Evolutionary conservation across 1,284 basidiomycete species (phyloP).

Genomic region (Rhodotorula glutinis): DNA sequence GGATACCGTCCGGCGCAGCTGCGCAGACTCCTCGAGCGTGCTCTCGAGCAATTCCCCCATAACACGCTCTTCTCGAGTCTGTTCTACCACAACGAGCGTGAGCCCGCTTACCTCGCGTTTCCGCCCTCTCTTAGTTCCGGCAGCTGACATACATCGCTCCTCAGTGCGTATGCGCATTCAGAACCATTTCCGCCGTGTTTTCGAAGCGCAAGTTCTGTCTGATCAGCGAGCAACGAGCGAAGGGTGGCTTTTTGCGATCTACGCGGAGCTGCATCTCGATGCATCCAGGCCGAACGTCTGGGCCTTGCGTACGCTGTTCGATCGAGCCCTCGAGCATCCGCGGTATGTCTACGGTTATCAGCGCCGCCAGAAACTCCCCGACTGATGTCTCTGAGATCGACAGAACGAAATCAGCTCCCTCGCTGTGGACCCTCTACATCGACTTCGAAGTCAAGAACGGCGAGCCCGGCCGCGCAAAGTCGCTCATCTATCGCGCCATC

Average conservation of each 20-base stretch:
- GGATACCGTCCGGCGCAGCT: slow-evolving; percentile 61
- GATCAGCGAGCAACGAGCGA: slow-evolving; percentile 58
- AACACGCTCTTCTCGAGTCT: slow-evolving; percentile 72
- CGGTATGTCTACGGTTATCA: slow-evolving; percentile 6
- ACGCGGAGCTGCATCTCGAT: slow-evolving; percentile 44
- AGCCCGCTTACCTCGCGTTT: slow-evolving; percentile 52
- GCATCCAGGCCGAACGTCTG: slow-evolving; percentile 33
- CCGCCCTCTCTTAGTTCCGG: slow-evolving; percentile 50
- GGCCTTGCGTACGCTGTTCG: slow-evolving; percentile 42
- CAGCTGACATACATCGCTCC: slow-evolving; percentile 33
- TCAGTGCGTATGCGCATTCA: slow-evolving; percentile 47
- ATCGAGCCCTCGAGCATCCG: slow-evolving; percentile 42
- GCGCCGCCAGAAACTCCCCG: background rate
- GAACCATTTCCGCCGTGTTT: slow-evolving; percentile 64
- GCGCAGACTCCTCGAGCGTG: slow-evolving; percentile 59
- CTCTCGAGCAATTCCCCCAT: slow-evolving; percentile 61
- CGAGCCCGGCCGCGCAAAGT: slow-evolving; percentile 65
- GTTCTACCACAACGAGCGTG: slow-evolving; percentile 73
- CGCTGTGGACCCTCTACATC: slow-evolving; percentile 74
- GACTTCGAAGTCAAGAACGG: slow-evolving; percentile 74
- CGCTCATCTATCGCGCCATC: slow-evolving; percentile 72
- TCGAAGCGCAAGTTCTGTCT: slow-evolving; percentile 61
- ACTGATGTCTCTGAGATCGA: slow-evolving; percentile 8
- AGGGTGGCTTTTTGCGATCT: slow-evolving; percentile 45
- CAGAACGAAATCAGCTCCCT: slow-evolving; percentile 65